phyloP scores from a whole-genome alignment of 495 filamentous ascomycete genomes.

The Schizothecium vesticola region DNA sequence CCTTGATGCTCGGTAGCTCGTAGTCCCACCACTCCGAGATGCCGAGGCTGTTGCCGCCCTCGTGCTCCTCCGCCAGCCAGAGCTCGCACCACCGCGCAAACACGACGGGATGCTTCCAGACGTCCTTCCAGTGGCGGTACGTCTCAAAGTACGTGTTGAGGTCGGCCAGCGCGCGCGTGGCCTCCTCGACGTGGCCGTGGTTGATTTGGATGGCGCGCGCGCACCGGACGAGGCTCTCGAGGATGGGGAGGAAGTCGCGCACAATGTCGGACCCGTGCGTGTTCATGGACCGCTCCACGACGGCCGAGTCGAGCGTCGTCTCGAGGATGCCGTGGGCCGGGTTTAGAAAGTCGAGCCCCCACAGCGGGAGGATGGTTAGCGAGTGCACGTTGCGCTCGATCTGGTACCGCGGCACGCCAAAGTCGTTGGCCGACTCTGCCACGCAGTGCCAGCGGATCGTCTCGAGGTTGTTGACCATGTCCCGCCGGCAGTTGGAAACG shows the following conservation, averaged over 20 bases:
- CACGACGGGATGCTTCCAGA: slow-evolving; percentile 55
- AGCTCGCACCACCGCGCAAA: slow-evolving; percentile 55
- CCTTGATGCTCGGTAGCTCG: slow-evolving; percentile 50
- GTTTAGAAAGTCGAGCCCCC: slow-evolving; percentile 58
- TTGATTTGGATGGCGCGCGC: slow-evolving; percentile 50
- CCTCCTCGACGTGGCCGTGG: slow-evolving; percentile 48
- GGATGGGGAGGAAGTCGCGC: slow-evolving; percentile 55
- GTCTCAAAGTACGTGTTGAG: slow-evolving; percentile 59
- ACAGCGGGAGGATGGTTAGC: slow-evolving; percentile 56
- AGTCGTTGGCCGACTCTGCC: slow-evolving; percentile 58
- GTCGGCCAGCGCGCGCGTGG: slow-evolving; percentile 54
- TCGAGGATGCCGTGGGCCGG: slow-evolving; percentile 56
- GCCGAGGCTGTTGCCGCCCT: slow-evolving; percentile 37
- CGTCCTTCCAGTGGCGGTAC: slow-evolving; percentile 54
- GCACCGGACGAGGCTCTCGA: slow-evolving; percentile 52
- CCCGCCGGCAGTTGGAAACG: slow-evolving; percentile 57
- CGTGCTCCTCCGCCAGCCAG: slow-evolving; percentile 53
- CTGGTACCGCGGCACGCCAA: slow-evolving; percentile 57
- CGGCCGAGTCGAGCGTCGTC: slow-evolving; percentile 54
- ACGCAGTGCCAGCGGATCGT: slow-evolving; percentile 61
- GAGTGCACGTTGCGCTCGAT: slow-evolving; percentile 61
- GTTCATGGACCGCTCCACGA: slow-evolving; percentile 47
- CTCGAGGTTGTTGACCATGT: slow-evolving; percentile 57
- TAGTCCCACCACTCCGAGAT: slow-evolving; percentile 52
- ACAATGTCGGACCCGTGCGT: slow-evolving; percentile 51